A percentile compares a stretch with the other conserved stretches of the same genome.
Conservation (phyloP, 805 yeast species). For the Candida dajiaensis region DNA sequence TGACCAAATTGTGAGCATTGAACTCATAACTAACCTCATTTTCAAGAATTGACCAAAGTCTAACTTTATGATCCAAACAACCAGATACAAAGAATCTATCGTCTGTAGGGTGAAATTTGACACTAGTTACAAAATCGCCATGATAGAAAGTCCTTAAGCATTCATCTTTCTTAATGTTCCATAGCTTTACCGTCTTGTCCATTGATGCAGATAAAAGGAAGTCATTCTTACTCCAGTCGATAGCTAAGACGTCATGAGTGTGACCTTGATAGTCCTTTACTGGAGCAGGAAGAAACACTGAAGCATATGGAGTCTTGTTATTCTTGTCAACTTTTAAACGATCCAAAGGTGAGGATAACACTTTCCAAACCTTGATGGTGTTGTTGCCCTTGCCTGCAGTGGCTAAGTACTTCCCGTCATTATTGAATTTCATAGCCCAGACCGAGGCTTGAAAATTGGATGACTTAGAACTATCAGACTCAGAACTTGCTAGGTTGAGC, state of each 20-base stretch:
- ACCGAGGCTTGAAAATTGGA: conserved; percentile 36
- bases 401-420: conserved; percentile 79
- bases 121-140: conserved; percentile 78
- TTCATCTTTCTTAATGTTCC: conserved; percentile 71
- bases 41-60: conserved; percentile 86
- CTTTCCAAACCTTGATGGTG: conserved; percentile 67
- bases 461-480: not conserved
- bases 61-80: conserved; percentile 64
- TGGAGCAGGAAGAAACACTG: conserved; percentile 72
- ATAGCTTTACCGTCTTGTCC: conserved; percentile 76
- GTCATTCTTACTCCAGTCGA: conserved; percentile 86
- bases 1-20: conserved; percentile 60
- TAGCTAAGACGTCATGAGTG: conserved; percentile 57
- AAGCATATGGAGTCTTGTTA: conserved; percentile 43
- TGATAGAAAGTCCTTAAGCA: conserved; percentile 64
- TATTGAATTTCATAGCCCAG: conserved; percentile 69
- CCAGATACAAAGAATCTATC: conserved; percentile 84
- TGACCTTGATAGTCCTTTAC: conserved; percentile 59
- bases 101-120: conserved; percentile 76
- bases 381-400: conserved; percentile 74
- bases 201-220: conserved; percentile 75
- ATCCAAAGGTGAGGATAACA: conserved; percentile 65
- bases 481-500: not conserved
- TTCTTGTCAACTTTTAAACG: conserved; percentile 31
- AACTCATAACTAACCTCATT: conserved; percentile 52